A percentile compares a stretch with the other conserved stretches of the same genome.
phyloP scores from a whole-genome alignment of 169 alveolate genomes.

The Babesia bovis region DNA sequence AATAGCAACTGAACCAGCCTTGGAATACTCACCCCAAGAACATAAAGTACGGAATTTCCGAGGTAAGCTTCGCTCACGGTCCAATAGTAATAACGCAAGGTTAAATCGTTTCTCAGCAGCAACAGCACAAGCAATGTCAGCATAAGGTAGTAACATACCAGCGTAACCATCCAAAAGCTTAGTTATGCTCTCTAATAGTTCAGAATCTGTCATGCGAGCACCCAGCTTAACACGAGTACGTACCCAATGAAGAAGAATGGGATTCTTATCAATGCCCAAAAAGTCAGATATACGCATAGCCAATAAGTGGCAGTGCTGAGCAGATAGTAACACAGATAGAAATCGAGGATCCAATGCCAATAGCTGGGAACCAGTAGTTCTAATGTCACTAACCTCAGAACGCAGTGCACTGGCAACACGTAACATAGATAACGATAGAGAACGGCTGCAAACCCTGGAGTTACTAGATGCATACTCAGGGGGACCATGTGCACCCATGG shows the following conservation, averaged over 20 bases:
- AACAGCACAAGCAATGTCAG: slow-evolving; percentile 43
- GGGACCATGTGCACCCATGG: background rate
- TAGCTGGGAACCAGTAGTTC: slow-evolving; percentile 44
- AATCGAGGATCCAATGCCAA: slow-evolving; percentile 24
- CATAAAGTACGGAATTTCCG: slow-evolving; percentile 27
- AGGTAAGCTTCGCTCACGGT: slow-evolving; percentile 29
- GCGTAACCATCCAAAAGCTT: slow-evolving; percentile 33
- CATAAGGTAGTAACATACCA: slow-evolving; percentile 47
- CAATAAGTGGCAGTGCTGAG: slow-evolving; percentile 29
- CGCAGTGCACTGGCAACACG: slow-evolving; percentile 5
- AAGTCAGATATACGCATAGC: slow-evolving; percentile 42
- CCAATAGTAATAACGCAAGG: slow-evolving; percentile 44
- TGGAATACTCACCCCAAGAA: slow-evolving; percentile 43
- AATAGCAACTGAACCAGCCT: slow-evolving; percentile 44
- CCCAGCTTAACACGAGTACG: slow-evolving; percentile 49
- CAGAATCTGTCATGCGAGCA: slow-evolving; percentile 49
- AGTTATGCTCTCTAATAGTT: slow-evolving; percentile 34
- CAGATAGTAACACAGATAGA: slow-evolving; percentile 31
- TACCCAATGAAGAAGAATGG: slow-evolving; percentile 46
- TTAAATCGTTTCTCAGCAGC: slow-evolving; percentile 24
- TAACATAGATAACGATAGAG: slow-evolving; percentile 4
- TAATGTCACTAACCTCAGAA: background rate
- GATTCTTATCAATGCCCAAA: slow-evolving; percentile 27
- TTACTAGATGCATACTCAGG: background rate
- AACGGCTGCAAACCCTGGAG: background rate